phyloP scores from a whole-genome alignment of 2,329 filamentous ascomycete species.

The Zarea fungicola region DNA sequence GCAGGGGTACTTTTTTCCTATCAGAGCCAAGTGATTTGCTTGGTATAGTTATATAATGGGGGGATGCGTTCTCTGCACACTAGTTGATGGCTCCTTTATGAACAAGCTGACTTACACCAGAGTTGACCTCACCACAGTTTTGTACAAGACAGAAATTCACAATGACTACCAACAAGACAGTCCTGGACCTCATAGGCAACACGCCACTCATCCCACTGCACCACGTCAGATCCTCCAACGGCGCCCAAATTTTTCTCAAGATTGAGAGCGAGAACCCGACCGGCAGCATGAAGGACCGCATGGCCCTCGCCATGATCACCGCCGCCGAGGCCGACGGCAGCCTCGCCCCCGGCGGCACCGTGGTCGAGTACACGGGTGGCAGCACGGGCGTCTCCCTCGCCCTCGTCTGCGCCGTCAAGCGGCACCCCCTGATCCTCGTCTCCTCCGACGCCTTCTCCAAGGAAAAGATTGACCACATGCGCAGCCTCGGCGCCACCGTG shows the following conservation, averaged over 20 bases:
- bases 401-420: constrained; percentile 19
- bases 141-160: no score
- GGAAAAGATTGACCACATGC: background rate
- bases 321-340: constrained; percentile 9
- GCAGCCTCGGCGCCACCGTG: background rate
- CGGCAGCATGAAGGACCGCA: constrained; percentile 14
- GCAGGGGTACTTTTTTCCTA: no score
- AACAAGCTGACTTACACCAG: no score
- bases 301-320: constrained; percentile 13
- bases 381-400: constrained; percentile 15
- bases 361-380: constrained; percentile 15
- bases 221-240: constrained; percentile 8
- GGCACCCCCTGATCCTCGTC: constrained; percentile 18
- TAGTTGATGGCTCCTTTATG: no score
- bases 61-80: no score
- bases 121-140: no score
- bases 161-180: no score
- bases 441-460: background rate
- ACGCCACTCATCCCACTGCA: constrained; percentile 13
- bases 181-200: constrained; percentile 13
- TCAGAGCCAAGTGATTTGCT: no score
- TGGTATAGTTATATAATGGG: no score
- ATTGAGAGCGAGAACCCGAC: constrained; percentile 15
- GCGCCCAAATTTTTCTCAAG: constrained; percentile 14
- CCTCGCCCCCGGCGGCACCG: constrained; percentile 6